Conservation (phyloP, 2,329 filamentous ascomycete genomes). For the Fonsecaea erecta region DNA sequence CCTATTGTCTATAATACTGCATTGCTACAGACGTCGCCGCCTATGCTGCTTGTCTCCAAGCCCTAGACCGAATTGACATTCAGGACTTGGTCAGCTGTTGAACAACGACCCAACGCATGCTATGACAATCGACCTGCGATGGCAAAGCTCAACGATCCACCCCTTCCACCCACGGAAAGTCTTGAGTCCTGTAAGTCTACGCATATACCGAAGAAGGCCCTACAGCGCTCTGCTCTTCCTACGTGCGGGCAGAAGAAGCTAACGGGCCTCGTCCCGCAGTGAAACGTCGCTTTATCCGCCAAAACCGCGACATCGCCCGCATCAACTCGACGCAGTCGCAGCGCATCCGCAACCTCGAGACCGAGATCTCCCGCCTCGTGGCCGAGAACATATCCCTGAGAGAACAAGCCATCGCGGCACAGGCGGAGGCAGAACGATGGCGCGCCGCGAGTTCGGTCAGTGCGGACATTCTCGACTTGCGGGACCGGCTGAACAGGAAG, state of each 20-base stretch:
- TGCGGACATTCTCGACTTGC: constrained; percentile 58
- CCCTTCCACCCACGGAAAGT: constrained; percentile 49
- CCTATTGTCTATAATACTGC: constrained; percentile 9
- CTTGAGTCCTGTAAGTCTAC: constrained; percentile 52
- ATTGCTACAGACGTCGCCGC: constrained; percentile 2
- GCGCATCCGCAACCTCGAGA: constrained; percentile 66
- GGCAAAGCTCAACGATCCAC: constrained; percentile 56
- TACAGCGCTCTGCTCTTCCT: too few species aligned
- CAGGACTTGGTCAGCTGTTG: neutral
- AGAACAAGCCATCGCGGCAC: constrained; percentile 63
- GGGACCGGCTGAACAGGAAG: constrained; percentile 60
- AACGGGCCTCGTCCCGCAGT: constrained; percentile 56
- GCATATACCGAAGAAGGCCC: too few species aligned
- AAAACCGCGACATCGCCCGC: constrained; percentile 69
- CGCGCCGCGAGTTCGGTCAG: constrained; percentile 50
- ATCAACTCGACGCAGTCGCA: constrained; percentile 68
- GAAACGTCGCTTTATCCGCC: constrained; percentile 67
- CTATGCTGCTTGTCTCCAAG: neutral
- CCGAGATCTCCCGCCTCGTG: constrained; percentile 64
- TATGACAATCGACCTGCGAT: constrained; percentile 41
- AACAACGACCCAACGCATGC: neutral
- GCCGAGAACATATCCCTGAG: constrained; percentile 65
- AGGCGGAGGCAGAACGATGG: constrained; percentile 58
- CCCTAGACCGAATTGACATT: neutral
- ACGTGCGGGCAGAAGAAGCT: too few species aligned